These are phyloP conservation scores for Fraxinus xanthoxyloides DNA, from an alignment of 305 asterid species.

Conservation along the genomic window DNA sequence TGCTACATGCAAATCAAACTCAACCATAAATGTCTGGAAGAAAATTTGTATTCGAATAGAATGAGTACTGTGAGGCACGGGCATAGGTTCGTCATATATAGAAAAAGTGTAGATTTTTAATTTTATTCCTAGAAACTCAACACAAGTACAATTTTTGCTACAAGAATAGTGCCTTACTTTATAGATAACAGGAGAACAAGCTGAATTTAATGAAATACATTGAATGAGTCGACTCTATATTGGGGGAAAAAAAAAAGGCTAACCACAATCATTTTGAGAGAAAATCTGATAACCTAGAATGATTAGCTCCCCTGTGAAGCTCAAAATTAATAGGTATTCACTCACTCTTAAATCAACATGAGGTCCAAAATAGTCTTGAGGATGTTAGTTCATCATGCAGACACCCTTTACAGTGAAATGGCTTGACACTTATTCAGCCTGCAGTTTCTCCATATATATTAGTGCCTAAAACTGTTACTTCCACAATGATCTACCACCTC, in stretches of 20 bases:
- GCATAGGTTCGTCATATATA: not conserved
- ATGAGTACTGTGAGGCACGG: not conserved
- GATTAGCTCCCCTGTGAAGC: not conserved
- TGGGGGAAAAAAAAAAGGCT: not conserved
- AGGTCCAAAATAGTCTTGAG: not conserved
- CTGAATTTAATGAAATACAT: slow-evolving; percentile 10
- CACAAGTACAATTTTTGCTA: not conserved
- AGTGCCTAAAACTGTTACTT: slow-evolving; percentile 26
- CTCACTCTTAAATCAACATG: not conserved
- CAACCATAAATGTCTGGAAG: not conserved
- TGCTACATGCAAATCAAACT: slow-evolving; percentile 3
- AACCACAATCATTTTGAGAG: not conserved
- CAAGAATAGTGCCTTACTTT: not conserved
- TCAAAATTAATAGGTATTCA: slow-evolving; percentile 1
- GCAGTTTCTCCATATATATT: slow-evolving; percentile 1
- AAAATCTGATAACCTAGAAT: not conserved
- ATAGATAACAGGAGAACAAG: not conserved
- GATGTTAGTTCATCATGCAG: slow-evolving; percentile 4
- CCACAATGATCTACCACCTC: slow-evolving; percentile 61
- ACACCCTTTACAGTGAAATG: not conserved
- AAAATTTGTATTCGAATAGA: not conserved
- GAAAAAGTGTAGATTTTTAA: not conserved
- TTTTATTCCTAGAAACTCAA: slow-evolving; percentile 23
- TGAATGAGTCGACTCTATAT: not conserved
- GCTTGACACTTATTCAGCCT: not conserved